Percentiles rank a stretch among this genome's conserved stretches.
phyloP scores from a whole-genome alignment of 352 stramenopile genomes.

The Globisporangium echinulatum region DNA sequence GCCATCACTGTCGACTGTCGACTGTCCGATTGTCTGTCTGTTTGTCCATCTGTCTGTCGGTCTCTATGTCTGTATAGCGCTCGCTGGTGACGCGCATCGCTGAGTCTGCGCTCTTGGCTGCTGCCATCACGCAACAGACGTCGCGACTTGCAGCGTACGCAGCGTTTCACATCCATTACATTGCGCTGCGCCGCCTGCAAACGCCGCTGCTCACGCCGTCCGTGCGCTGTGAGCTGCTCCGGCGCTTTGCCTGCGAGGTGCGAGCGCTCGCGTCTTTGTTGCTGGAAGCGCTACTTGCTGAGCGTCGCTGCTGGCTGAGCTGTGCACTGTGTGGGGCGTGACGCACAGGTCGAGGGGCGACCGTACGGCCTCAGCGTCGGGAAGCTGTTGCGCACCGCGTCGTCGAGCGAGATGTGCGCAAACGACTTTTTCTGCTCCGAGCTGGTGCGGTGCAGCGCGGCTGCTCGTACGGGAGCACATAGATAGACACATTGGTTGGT shows the following conservation, averaged over 20 bases:
- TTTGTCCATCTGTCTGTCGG: not conserved
- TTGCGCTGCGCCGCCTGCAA: conserved; percentile 37
- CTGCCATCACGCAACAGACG: conserved; percentile 6
- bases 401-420: conserved; percentile 4
- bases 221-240: conserved; percentile 41
- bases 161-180: conserved; percentile 39
- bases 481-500: too few species aligned
- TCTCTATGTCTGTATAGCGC: not conserved
- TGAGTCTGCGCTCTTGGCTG: too few species aligned
- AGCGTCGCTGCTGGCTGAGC: too few species aligned
- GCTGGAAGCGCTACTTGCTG: too few species aligned
- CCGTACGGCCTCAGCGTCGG: conserved; percentile 48
- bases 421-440: conserved; percentile 64
- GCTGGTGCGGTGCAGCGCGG: conserved; percentile 23
- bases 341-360: conserved; percentile 29
- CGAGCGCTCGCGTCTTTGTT: not conserved
- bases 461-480: not conserved
- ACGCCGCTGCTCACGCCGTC: conserved; percentile 42
- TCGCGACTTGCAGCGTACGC: conserved; percentile 31
- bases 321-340: too few species aligned
- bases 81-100: too few species aligned
- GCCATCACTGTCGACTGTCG: not conserved
- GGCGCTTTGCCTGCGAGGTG: conserved; percentile 33
- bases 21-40: not conserved
- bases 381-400: conserved; percentile 32